Evolutionary conservation across 2,329 filamentous ascomycete genomes (phyloP), one percentile per base, ranked within the genome.

Genomic region (Coniochaeta sp.): DNA sequence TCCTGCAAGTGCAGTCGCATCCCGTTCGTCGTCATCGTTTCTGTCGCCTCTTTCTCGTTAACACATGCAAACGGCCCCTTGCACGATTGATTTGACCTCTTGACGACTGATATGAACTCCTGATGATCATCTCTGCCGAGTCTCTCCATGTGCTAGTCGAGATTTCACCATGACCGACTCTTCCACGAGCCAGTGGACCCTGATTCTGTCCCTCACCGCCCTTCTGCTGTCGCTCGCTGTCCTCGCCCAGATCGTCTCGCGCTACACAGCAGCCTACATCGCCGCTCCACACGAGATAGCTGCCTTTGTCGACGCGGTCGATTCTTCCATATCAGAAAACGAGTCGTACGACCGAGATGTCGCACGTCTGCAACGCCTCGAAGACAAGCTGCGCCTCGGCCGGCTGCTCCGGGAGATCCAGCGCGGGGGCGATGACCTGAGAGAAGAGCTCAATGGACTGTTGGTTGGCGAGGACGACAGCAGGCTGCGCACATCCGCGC

Each of bases 331-430:
- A 57, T 76, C 81, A 65, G 85, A 88, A 70, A 87, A 87, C 67
- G 85, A 87, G 71, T 82, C 78, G 67, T 87, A 87, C 69, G 82
- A 87, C 70, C 76, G 78, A 65, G 83, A 88, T 66, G 77, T 87
- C 56, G 74, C 79, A 60, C 81, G 80, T 62, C 78, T 87, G 43
- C 77, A 77, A 68, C 80, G 81, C 44, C 76, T 87, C 33, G 84
- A 87, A 64, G 85, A 88, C 70, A 86, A 86, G 74, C 68, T 87
- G 56, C 82, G 84, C 57, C 77, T 88, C 44, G 77, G 75, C 62
- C 77, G 79, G 47, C 73, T 88, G 62, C 73, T 87, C 64, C 79
- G 82, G 63, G 84, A 88, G 72, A 87, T 88, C 61, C 84, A 86
- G 69, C 81, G 77, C 69, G 76, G 75, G 47, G 79, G 83, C 58